A percentile compares a stretch with the other conserved stretches of the same genome.
These are phyloP conservation scores for Aegilops bicornis DNA, from an alignment of 176 grass and related monocot species.

Conservation along the genomic window DNA sequence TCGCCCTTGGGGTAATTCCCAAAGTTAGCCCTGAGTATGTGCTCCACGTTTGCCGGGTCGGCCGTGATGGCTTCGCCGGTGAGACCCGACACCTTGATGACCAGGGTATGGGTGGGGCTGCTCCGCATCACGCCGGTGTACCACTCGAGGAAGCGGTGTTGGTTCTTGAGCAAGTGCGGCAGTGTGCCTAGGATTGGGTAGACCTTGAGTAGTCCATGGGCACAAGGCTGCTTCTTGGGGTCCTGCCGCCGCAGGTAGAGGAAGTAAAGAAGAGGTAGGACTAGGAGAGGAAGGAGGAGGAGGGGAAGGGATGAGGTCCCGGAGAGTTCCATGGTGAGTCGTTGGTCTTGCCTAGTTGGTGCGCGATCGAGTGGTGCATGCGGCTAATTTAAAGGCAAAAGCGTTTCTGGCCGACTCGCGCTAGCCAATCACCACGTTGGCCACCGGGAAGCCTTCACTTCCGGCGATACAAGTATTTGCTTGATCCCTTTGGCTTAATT, in stretches of 20 bases:
- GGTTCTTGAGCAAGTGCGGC: conserved; percentile 47
- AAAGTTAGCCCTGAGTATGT: conserved; percentile 49
- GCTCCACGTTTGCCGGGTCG: conserved; percentile 51
- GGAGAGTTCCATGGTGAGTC: conserved; percentile 37
- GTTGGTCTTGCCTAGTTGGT: no score
- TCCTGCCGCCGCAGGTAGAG: conserved; percentile 16
- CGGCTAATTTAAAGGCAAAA: no score
- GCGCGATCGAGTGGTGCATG: no score
- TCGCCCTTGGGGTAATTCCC: conserved; percentile 54
- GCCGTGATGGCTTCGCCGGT: conserved; percentile 39
- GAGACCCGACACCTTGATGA: conserved; percentile 26
- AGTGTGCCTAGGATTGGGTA: conserved; percentile 56
- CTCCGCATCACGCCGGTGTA: conserved; percentile 24
- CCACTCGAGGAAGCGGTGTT: conserved; percentile 52
- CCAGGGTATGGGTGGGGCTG: conserved; percentile 52
- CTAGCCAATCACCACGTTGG: no score
- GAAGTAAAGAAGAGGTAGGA: background rate
- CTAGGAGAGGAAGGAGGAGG: background rate
- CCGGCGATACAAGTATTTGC: no score
- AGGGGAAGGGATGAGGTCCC: background rate
- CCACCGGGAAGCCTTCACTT: no score
- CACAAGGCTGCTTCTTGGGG: background rate
- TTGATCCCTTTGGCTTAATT: no score
- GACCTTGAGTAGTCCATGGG: conserved; percentile 18
- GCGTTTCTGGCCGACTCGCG: no score